A percentile compares a stretch with the other conserved stretches of the same genome.
Conservation (phyloP, 805 yeast species). For the Lipomyces lipofer region DNA sequence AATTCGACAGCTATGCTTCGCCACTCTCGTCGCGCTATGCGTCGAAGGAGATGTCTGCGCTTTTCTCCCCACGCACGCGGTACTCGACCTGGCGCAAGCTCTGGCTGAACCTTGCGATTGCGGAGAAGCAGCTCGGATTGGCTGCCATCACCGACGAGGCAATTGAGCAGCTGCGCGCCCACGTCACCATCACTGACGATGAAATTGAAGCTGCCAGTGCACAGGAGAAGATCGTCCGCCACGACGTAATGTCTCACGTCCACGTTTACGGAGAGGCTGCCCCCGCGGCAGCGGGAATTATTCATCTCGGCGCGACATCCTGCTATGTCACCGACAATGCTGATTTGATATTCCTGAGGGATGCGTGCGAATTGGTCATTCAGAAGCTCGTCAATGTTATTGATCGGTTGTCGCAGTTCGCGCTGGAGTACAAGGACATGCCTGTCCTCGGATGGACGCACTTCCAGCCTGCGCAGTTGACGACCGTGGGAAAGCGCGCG, state of each 20-base stretch:
- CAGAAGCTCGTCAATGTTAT: slow-evolving; percentile 96
- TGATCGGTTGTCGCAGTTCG: slow-evolving; percentile 83
- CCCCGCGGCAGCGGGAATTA: slow-evolving; percentile 96
- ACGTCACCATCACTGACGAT: slow-evolving; percentile 84
- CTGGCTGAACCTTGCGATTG: slow-evolving; percentile 93
- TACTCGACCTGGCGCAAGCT: slow-evolving; percentile 98
- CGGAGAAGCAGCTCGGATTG: slow-evolving; percentile 90
- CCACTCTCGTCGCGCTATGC: slow-evolving; percentile 97
- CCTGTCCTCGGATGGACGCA: slow-evolving; percentile 99
- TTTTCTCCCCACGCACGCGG: slow-evolving; percentile 90
- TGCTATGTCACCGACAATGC: slow-evolving; percentile 98
- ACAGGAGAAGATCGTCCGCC: slow-evolving; percentile 97
- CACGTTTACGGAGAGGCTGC: slow-evolving; percentile 90
- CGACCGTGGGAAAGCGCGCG: slow-evolving; percentile 98
- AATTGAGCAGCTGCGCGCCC: slow-evolving; percentile 74
- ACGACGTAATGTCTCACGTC: slow-evolving; percentile 99
- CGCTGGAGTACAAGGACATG: slow-evolving; percentile 86
- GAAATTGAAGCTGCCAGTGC: slow-evolving; percentile 85
- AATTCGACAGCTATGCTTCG: slow-evolving; percentile 77
- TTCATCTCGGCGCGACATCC: slow-evolving; percentile 97
- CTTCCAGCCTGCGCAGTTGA: slow-evolving; percentile 98
- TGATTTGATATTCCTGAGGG: slow-evolving; percentile 92
- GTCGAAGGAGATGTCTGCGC: slow-evolving; percentile 91
- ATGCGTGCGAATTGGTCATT: slow-evolving; percentile 88
- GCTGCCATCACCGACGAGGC: slow-evolving; percentile 87